These are phyloP conservation scores for Leishmania braziliensis DNA, from an alignment of 208 protist species.

Conservation along the genomic window DNA sequence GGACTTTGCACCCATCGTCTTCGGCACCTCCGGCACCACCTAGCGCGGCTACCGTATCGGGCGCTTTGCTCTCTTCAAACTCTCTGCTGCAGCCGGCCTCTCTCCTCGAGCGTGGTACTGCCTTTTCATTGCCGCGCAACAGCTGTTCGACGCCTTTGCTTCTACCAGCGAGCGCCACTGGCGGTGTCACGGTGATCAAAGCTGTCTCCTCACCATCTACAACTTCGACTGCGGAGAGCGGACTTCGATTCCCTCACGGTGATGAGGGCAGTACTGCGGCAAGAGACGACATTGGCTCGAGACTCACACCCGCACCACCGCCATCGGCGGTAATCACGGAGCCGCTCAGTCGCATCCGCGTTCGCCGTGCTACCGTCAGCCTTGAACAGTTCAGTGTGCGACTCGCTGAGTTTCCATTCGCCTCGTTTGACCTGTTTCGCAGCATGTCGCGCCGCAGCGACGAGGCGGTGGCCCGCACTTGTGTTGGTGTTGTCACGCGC, in stretches of 20 bases:
- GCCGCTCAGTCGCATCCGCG: constrained; percentile 47
- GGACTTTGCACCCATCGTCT: not conserved
- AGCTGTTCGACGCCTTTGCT: not conserved
- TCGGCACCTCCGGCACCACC: not conserved
- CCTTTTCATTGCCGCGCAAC: not conserved
- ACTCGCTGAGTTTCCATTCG: constrained; percentile 59
- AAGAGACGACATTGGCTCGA: not conserved
- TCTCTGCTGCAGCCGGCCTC: not conserved
- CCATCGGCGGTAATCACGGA: constrained; percentile 24
- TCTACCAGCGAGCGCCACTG: not conserved
- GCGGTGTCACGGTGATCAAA: constrained; percentile 5
- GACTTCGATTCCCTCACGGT: not conserved
- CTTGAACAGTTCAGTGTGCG: constrained; percentile 66
- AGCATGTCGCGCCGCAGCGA: constrained; percentile 4
- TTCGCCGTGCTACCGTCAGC: constrained; percentile 56
- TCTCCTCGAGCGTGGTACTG: not conserved
- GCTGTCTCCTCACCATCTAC: not conserved
- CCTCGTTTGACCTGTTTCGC: constrained; percentile 39
- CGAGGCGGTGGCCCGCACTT: constrained; percentile 32
- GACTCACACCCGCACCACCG: not conserved
- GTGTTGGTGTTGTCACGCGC: constrained; percentile 66
- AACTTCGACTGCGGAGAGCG: not conserved
- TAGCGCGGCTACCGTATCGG: not conserved
- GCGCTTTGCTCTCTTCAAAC: not conserved
- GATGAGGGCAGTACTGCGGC: not conserved